Conservation (phyloP, 2,329 filamentous ascomycete species). For the Penicillium rolfsii region DNA sequence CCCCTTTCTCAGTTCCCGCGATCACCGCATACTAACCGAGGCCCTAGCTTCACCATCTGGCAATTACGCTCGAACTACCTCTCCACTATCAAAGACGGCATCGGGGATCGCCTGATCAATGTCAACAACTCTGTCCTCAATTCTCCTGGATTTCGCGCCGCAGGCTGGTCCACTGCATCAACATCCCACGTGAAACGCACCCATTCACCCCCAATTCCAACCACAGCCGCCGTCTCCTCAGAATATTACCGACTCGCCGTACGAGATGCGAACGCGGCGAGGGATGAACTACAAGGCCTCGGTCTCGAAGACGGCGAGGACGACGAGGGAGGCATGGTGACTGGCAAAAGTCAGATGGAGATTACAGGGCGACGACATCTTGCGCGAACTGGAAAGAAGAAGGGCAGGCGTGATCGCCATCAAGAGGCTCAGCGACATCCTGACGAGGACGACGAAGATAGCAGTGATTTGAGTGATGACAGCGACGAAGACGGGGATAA, state of each 20-base stretch:
- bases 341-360: slow-evolving; percentile 60
- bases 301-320: slow-evolving; percentile 58
- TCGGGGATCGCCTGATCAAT: slow-evolving; percentile 67
- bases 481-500: slow-evolving; percentile 64
- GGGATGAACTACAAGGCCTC: slow-evolving; percentile 33
- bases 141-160: slow-evolving; percentile 66
- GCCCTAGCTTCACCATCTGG: slow-evolving; percentile 64
- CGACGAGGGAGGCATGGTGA: slow-evolving; percentile 66
- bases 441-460: slow-evolving; percentile 66
- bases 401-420: slow-evolving; percentile 43
- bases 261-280: slow-evolving; percentile 36
- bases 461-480: slow-evolving; percentile 67
- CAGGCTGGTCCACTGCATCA: slow-evolving; percentile 58
- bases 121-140: slow-evolving; percentile 66
- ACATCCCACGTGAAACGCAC: slow-evolving; percentile 60
- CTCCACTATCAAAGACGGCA: slow-evolving; percentile 65
- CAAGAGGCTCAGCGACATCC: slow-evolving; percentile 56
- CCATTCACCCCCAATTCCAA: slow-evolving; percentile 69
- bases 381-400: slow-evolving; percentile 36
- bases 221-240: slow-evolving; percentile 58
- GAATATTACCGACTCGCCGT: slow-evolving; percentile 63
- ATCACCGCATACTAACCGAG: slow-evolving; percentile 16
- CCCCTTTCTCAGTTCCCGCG: background rate
- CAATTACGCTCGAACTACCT: slow-evolving; percentile 68
- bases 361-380: slow-evolving; percentile 55